phyloP scores from a whole-genome alignment of 306 rosid genomes.

The Prunus fruticosa region DNA sequence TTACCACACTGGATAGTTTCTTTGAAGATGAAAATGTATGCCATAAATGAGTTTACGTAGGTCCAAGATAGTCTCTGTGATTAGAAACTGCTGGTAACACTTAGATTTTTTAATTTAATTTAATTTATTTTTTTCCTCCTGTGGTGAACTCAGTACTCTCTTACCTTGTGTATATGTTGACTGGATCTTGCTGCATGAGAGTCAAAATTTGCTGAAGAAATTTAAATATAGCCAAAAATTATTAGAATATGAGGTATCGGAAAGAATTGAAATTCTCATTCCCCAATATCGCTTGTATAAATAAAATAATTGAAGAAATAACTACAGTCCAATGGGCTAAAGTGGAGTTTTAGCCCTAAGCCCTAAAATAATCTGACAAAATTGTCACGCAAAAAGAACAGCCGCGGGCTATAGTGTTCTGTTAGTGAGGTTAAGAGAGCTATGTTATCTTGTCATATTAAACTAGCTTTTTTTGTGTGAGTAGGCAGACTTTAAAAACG shows the following conservation, averaged over 20 bases:
- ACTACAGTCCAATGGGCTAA: no score
- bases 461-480: background rate
- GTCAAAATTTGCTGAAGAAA: no score
- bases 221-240: no score
- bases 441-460: background rate
- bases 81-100: background rate
- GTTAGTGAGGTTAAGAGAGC: background rate
- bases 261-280: no score
- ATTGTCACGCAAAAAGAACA: no score
- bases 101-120: background rate
- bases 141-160: background rate
- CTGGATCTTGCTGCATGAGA: background rate
- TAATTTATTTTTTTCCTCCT: background rate
- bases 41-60: constrained; percentile 12
- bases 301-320: no score
- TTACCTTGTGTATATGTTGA: background rate
- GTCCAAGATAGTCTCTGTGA: background rate
- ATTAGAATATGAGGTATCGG: no score
- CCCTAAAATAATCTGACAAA: no score
- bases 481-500: background rate
- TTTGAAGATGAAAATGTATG: constrained; percentile 93
- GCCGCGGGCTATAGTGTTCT: background rate
- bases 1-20: no score
- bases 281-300: no score
- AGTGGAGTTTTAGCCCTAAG: no score